phyloP scores from a whole-genome alignment of 2,329 filamentous ascomycete genomes.

The Hypocrella siamensis region DNA sequence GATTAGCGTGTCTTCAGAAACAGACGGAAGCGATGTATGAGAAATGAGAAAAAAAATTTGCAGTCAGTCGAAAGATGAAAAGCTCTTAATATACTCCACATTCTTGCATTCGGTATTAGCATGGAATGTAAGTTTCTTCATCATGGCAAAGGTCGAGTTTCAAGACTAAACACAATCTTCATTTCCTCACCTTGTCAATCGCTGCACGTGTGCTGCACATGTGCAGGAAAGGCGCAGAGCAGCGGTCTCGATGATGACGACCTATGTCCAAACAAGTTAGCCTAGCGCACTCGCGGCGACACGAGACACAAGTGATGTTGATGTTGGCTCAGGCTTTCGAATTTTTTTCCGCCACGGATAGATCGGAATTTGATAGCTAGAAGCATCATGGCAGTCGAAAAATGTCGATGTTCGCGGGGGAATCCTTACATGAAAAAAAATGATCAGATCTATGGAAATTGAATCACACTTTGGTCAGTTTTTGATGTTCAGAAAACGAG shows the following conservation, averaged over 20 bases:
- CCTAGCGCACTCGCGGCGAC: no score
- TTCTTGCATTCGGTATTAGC: conserved; percentile 54
- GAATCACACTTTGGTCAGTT: neutral
- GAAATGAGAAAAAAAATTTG: conserved; percentile 14
- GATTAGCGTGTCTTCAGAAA: conserved; percentile 4
- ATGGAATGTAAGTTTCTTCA: conserved; percentile 57
- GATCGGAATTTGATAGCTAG: conserved; percentile 30
- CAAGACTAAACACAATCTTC: neutral
- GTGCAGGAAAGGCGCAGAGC: no score
- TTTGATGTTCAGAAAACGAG: neutral
- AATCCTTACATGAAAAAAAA: no score
- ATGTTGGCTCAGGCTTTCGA: conserved; percentile 14
- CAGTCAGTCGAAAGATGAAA: conserved; percentile 75
- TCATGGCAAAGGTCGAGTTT: conserved; percentile 29
- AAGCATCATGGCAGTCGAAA: conserved; percentile 18
- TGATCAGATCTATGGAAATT: no score
- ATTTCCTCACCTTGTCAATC: conserved; percentile 12
- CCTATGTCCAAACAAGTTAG: neutral
- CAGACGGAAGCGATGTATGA: conserved; percentile 7
- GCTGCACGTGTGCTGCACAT: neutral
- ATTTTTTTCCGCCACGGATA: conserved; percentile 20
- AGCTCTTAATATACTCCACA: conserved; percentile 57
- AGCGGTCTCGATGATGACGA: neutral
- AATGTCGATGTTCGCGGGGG: neutral
- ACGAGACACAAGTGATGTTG: neutral